Conservation (phyloP, 805 yeast species). For the Hanseniaspora meyeri region DNA sequence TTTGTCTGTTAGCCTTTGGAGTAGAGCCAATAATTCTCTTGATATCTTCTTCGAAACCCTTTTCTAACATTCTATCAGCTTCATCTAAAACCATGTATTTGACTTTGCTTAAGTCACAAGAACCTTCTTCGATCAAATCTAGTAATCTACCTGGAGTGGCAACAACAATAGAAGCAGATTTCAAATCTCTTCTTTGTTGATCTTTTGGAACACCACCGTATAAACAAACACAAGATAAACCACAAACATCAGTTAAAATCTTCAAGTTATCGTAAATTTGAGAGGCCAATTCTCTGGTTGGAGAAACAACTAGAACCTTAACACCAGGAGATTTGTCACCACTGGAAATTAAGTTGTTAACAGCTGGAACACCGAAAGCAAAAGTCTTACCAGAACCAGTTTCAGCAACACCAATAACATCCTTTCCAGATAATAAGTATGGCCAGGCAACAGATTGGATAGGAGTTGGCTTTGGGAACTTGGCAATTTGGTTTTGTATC, state of each 20-base stretch:
- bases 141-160: slow-evolving; percentile 98
- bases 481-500: slow-evolving; percentile 48
- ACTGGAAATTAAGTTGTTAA: slow-evolving; percentile 44
- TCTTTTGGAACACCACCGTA: slow-evolving; percentile 98
- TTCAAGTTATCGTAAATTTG: slow-evolving; percentile 81
- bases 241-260: slow-evolving; percentile 45
- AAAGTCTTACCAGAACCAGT: slow-evolving; percentile 97
- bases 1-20: slow-evolving; percentile 51
- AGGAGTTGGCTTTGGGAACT: slow-evolving; percentile 86
- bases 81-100: slow-evolving; percentile 84
- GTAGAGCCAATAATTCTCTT: slow-evolving; percentile 62
- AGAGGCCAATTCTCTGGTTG: slow-evolving; percentile 93
- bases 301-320: slow-evolving; percentile 76
- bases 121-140: slow-evolving; percentile 81
- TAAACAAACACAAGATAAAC: slow-evolving; percentile 64
- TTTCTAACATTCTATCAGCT: slow-evolving; percentile 97
- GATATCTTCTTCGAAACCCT: slow-evolving; percentile 95
- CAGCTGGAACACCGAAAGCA: slow-evolving; percentile 97
- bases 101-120: slow-evolving; percentile 54
- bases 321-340: slow-evolving; percentile 34
- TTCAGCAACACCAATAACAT: slow-evolving; percentile 94
- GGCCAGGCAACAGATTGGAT: slow-evolving; percentile 96
- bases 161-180: slow-evolving; percentile 63
- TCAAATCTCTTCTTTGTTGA: slow-evolving; percentile 65
- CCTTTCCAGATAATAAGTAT: slow-evolving; percentile 59